A percentile compares a stretch with the other conserved stretches of the same genome.
These are phyloP conservation scores for Spinellus fusiger DNA, from an alignment of 192 early-diverging fungal genomes.

Conservation along the genomic window DNA sequence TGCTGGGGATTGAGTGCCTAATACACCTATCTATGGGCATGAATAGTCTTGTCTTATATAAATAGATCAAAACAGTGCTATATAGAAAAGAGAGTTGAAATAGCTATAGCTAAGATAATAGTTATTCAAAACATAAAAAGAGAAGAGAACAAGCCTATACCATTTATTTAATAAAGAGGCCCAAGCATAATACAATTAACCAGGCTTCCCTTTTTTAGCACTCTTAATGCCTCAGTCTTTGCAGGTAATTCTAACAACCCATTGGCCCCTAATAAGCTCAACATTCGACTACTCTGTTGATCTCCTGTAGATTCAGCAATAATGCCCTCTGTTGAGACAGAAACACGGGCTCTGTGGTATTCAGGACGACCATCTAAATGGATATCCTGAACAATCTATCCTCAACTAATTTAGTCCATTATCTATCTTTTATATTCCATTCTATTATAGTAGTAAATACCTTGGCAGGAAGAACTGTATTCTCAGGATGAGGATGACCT, in stretches of 20 bases:
- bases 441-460: slow-evolving; percentile 35
- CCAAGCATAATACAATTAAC: slow-evolving; percentile 54
- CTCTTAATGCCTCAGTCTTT: slow-evolving; percentile 21
- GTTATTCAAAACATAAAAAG: slow-evolving; percentile 12
- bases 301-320: slow-evolving; percentile 52
- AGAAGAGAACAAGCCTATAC: not conserved
- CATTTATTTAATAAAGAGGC: slow-evolving; percentile 24
- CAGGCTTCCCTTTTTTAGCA: slow-evolving; percentile 32
- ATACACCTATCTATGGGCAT: too few species aligned
- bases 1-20: too few species aligned
- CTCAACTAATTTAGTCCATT: not conserved
- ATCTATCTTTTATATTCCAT: not conserved
- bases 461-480: slow-evolving; percentile 49
- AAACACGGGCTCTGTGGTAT: slow-evolving; percentile 52
- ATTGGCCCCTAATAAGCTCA: slow-evolving; percentile 74
- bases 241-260: slow-evolving; percentile 71
- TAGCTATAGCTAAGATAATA: too few species aligned
- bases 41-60: too few species aligned
- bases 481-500: slow-evolving; percentile 49
- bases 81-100: too few species aligned
- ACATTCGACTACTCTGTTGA: slow-evolving; percentile 78
- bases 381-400: slow-evolving; percentile 44
- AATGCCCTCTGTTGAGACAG: slow-evolving; percentile 36
- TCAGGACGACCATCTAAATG: slow-evolving; percentile 61
- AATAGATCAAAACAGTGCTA: too few species aligned